Conservation (phyloP, 352 stramenopile genomes). For the Globisporangium abappressorium region DNA sequence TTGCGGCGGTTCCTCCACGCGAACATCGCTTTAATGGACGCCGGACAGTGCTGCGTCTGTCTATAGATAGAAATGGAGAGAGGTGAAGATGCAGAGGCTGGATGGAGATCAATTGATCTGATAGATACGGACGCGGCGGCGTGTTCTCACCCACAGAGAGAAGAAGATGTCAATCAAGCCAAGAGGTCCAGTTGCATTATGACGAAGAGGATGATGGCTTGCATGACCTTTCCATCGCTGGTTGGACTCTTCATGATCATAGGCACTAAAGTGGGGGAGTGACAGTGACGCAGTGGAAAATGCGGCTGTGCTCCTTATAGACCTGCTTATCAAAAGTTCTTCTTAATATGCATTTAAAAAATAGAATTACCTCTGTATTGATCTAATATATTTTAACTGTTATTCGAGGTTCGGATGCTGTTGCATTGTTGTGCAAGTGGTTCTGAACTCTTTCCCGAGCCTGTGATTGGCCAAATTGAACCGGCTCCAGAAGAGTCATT, state of each 20-base stretch:
- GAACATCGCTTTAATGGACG: slow-evolving; percentile 5
- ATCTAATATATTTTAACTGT: background rate
- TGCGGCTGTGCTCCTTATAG: background rate
- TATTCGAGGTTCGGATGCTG: background rate
- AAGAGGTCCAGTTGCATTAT: slow-evolving; percentile 7
- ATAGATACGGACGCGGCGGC: background rate
- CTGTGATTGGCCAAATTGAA: background rate
- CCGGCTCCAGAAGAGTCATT: background rate
- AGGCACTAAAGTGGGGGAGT: background rate
- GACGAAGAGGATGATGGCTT: background rate
- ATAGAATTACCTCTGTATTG: too few species aligned
- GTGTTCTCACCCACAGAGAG: background rate
- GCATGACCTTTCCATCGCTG: background rate
- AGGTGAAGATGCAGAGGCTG: background rate
- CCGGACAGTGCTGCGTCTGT: background rate
- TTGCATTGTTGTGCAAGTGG: background rate
- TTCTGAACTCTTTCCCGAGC: background rate
- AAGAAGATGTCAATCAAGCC: background rate
- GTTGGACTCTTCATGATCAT: background rate
- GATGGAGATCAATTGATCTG: background rate
- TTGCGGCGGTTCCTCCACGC: slow-evolving; percentile 15
- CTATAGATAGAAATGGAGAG: background rate
- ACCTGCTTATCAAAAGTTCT: too few species aligned
- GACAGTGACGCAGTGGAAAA: background rate
- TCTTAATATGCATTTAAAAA: too few species aligned